Percentiles rank a stretch among this genome's conserved stretches.
Evolutionary conservation across 257 asterid species (phyloP).

Genomic region (Lycium barbarum): DNA sequence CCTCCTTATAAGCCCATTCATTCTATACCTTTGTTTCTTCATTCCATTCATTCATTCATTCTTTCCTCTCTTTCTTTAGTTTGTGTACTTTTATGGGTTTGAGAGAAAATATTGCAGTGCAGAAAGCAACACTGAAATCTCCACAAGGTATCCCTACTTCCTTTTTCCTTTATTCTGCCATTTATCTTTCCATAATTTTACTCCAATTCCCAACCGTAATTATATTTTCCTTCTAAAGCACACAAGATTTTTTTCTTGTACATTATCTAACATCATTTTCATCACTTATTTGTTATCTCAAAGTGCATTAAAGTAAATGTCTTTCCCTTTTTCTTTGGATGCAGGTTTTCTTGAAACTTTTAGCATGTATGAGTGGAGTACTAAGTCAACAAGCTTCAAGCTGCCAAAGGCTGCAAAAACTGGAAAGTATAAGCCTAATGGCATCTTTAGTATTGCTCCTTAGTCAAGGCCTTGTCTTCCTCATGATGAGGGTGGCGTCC

Average conservation of each 20-base stretch:
- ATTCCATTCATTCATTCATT: constrained; percentile 29
- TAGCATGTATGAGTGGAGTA: constrained; percentile 39
- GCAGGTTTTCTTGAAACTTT: constrained; percentile 44
- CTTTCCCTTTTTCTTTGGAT: background rate
- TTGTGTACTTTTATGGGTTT: constrained; percentile 48
- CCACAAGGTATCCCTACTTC: constrained; percentile 52
- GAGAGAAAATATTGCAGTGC: constrained; percentile 56
- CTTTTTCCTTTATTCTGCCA: constrained; percentile 12
- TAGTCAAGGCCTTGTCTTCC: background rate
- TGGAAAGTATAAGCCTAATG: constrained; percentile 40
- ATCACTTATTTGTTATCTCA: background rate
- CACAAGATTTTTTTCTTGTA: background rate
- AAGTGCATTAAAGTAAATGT: background rate
- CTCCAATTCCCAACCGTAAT: constrained; percentile 6
- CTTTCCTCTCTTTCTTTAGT: constrained; percentile 29
- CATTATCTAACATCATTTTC: background rate
- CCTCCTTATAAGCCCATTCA: constrained; percentile 50
- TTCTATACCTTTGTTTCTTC: constrained; percentile 30
- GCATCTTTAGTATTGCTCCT: constrained; percentile 12
- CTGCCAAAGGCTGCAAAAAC: constrained; percentile 29
- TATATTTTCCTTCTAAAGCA: background rate
- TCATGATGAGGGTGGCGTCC: background rate
- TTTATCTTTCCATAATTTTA: constrained; percentile 17
- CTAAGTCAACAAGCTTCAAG: constrained; percentile 19
- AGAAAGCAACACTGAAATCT: constrained; percentile 48